Conservation (phyloP, 352 stramenopile genomes). For the Aphanomyces invadans region DNA sequence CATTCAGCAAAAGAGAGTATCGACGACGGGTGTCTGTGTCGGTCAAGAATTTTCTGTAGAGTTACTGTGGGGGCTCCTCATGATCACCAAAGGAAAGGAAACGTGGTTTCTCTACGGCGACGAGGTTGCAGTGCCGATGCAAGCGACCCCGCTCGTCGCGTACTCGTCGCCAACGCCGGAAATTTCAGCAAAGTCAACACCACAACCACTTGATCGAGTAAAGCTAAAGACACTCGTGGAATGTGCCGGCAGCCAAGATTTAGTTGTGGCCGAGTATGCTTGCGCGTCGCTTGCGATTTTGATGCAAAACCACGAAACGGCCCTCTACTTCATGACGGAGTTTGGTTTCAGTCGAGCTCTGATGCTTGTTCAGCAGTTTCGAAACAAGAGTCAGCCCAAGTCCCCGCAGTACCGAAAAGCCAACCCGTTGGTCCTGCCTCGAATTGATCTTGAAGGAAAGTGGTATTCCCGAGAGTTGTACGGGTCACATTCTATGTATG, state of each 20-base stretch:
- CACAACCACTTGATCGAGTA: background rate
- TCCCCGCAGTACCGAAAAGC: background rate
- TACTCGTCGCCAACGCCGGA: too few relatives aligned
- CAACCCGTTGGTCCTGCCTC: background rate
- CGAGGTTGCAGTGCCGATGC: background rate
- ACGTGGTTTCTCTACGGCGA: constrained; percentile 20
- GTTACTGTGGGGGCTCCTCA: constrained; percentile 9
- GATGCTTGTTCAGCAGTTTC: constrained; percentile 13
- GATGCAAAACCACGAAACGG: background rate
- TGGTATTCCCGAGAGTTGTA: background rate
- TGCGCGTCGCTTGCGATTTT: constrained; percentile 18
- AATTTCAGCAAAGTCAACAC: background rate
- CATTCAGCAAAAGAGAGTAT: constrained; percentile 14
- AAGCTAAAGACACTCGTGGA: constrained; percentile 19
- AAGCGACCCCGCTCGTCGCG: too few relatives aligned
- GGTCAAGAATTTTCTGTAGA: constrained; percentile 22
- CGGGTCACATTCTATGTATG: constrained; percentile 12
- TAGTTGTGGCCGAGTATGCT: constrained; percentile 7
- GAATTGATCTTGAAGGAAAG: background rate
- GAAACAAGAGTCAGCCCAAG: background rate
- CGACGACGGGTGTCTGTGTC: background rate
- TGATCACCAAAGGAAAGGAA: constrained; percentile 21
- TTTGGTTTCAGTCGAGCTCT: constrained; percentile 16
- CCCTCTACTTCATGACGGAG: constrained; percentile 9
- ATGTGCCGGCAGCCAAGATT: constrained; percentile 1